Conservation (phyloP, 2,329 filamentous ascomycete species). For the Penicillium brasilianum region DNA sequence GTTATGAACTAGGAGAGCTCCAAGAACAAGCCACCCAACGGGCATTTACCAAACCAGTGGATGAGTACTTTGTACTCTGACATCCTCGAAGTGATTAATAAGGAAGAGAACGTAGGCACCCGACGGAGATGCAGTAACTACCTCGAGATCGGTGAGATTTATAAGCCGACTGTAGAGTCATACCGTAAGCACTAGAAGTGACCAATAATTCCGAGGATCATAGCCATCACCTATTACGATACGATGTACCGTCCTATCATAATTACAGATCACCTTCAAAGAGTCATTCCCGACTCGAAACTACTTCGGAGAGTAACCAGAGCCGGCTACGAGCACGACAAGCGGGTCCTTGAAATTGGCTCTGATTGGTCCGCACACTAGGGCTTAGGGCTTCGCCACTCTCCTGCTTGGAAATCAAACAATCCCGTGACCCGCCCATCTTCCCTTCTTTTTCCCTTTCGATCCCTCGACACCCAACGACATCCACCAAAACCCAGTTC, state of each 20-base stretch:
- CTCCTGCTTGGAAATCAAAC: conserved; percentile 52
- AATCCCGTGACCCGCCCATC: conserved; percentile 36
- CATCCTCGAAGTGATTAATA: background rate
- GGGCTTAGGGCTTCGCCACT: conserved; percentile 51
- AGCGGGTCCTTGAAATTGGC: conserved; percentile 11
- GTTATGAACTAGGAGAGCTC: conserved; percentile 15
- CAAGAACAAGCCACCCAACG: conserved; percentile 7
- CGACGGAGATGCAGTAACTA: background rate
- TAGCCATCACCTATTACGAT: background rate
- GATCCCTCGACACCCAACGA: conserved; percentile 43
- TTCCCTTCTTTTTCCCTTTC: conserved; percentile 38
- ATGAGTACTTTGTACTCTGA: background rate
- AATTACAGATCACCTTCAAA: background rate
- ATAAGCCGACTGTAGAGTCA: background rate
- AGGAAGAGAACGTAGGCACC: background rate
- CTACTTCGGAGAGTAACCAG: background rate
- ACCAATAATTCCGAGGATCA: background rate
- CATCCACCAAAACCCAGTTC: conserved; percentile 49
- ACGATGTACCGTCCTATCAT: background rate
- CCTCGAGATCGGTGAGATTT: background rate
- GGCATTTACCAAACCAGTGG: conserved; percentile 13
- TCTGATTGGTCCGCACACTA: conserved; percentile 40
- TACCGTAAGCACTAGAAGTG: background rate
- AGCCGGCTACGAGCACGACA: background rate
- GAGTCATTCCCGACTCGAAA: background rate